A percentile compares a stretch with the other conserved stretches of the same genome.
phyloP scores from a whole-genome alignment of 371 early-diverging fungal genomes.

The Mucor lusitanicus region DNA sequence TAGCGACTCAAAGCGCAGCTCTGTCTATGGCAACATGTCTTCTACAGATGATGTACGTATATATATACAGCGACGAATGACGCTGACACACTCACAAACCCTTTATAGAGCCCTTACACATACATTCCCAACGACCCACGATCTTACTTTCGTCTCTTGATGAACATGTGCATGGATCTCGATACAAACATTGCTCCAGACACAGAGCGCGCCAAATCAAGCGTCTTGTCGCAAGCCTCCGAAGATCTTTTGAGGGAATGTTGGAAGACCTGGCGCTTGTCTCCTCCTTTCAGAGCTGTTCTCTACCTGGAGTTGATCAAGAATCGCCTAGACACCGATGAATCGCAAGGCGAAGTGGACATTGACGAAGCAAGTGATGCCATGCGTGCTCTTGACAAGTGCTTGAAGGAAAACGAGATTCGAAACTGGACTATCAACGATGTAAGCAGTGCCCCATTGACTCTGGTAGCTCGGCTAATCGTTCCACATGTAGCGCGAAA shows the following conservation, averaged over 20 bases:
- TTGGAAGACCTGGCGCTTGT: slow-evolving; percentile 71
- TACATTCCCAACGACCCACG: slow-evolving; percentile 63
- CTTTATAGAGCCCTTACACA: slow-evolving; percentile 31
- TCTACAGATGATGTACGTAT: slow-evolving; percentile 12
- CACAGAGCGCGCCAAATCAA: slow-evolving; percentile 50
- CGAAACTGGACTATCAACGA: slow-evolving; percentile 56
- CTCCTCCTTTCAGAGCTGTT: slow-evolving; percentile 65
- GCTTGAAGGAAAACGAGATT: slow-evolving; percentile 49
- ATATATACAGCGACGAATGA: background rate
- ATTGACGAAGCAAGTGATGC: slow-evolving; percentile 58
- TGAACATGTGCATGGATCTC: slow-evolving; percentile 63
- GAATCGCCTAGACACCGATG: slow-evolving; percentile 47
- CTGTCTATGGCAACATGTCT: background rate
- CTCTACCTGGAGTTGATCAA: slow-evolving; percentile 68
- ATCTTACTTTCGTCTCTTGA: slow-evolving; percentile 54
- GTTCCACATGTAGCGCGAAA: slow-evolving; percentile 32
- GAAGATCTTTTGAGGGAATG: slow-evolving; percentile 69
- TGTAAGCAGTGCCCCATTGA: slow-evolving; percentile 20
- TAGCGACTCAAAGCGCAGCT: slow-evolving; percentile 10
- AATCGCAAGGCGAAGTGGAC: slow-evolving; percentile 21
- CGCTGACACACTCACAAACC: background rate
- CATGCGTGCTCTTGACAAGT: slow-evolving; percentile 46
- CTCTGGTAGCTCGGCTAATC: background rate
- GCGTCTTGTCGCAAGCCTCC: slow-evolving; percentile 58
- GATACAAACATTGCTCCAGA: slow-evolving; percentile 50